A percentile compares a stretch with the other conserved stretches of the same genome.
These are phyloP conservation scores for Candida pseudofarinosa DNA, from an alignment of 805 yeast genomes.

Conservation along the genomic window DNA sequence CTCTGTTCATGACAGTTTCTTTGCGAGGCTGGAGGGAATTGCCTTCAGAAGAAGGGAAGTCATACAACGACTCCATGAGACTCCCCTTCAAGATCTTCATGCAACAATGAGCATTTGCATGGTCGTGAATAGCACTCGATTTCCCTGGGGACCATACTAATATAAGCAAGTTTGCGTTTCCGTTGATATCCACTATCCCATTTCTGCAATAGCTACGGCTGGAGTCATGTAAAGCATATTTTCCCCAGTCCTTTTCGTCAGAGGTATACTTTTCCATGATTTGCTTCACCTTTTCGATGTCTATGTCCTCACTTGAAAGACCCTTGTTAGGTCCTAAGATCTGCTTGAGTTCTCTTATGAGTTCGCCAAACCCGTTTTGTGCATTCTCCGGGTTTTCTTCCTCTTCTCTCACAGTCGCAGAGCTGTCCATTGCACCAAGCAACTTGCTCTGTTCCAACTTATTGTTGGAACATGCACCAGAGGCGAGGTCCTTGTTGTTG, in stretches of 20 bases:
- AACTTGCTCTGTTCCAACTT: neutral
- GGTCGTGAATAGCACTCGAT: conserved; percentile 67
- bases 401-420: neutral
- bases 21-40: conserved; percentile 18
- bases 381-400: conserved; percentile 7
- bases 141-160: conserved; percentile 70
- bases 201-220: conserved; percentile 55
- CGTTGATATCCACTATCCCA: conserved; percentile 71
- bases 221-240: conserved; percentile 52
- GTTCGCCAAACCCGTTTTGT: conserved; percentile 17
- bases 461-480: neutral
- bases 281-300: conserved; percentile 42
- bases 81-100: conserved; percentile 64
- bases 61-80: conserved; percentile 54
- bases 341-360: conserved; percentile 24
- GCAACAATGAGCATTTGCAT: conserved; percentile 72
- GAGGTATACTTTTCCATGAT: conserved; percentile 48
- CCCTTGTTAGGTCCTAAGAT: conserved; percentile 30
- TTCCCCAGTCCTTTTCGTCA: conserved; percentile 51
- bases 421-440: neutral
- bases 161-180: conserved; percentile 62
- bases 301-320: conserved; percentile 46
- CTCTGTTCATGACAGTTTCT: conserved; percentile 25
- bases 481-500: neutral
- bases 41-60: conserved; percentile 38